These are phyloP conservation scores for Tripterygium wilfordii DNA, from an alignment of 177 flowering plant species.

Conservation along the genomic window DNA sequence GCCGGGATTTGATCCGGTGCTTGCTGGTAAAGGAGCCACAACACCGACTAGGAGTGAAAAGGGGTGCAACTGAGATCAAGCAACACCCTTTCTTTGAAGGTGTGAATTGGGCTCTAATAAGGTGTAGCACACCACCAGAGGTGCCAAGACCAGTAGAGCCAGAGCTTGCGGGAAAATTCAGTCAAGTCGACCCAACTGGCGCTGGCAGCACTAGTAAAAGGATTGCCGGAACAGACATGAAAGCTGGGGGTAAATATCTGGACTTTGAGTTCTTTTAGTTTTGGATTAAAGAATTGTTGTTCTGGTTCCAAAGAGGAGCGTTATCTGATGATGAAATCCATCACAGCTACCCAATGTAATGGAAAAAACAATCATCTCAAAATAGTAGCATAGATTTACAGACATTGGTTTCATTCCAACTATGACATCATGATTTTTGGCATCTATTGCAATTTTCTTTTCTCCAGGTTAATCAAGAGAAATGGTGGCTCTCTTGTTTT, in stretches of 20 bases:
- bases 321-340: no score
- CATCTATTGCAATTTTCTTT: no score
- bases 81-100: conserved; percentile 59
- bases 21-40: conserved; percentile 54
- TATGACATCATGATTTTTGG: no score
- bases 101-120: conserved; percentile 54
- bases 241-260: conserved; percentile 48
- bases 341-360: no score
- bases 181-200: conserved; percentile 32
- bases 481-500: no score
- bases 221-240: conserved; percentile 34
- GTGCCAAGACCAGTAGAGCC: conserved; percentile 45
- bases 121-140: conserved; percentile 64
- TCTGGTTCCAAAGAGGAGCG: no score
- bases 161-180: conserved; percentile 33
- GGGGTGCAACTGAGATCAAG: conserved; percentile 64
- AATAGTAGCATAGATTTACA: no score
- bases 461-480: no score
- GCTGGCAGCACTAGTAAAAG: conserved; percentile 41
- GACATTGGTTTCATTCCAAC: no score
- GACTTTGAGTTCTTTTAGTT: conserved; percentile 57
- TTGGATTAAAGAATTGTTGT: conserved; percentile 7
- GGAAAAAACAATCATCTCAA: no score
- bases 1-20: conserved; percentile 43
- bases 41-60: conserved; percentile 46